Evolutionary conservation across 768 basidiomycete genomes (phyloP), one percentile per base, ranked within the genome.

Genomic region (Lactarius akahatsu): DNA sequence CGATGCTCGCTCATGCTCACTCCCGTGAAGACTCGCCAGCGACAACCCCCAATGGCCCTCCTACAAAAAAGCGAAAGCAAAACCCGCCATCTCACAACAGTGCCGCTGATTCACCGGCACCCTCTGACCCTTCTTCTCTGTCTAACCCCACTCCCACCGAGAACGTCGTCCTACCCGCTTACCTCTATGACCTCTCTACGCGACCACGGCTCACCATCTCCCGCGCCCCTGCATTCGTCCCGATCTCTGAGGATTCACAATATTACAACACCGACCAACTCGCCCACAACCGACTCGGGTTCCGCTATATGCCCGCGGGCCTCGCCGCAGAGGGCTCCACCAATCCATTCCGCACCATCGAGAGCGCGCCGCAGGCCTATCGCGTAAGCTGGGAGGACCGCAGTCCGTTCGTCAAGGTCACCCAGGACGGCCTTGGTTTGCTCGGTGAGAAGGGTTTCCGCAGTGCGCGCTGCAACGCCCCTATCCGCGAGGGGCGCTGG

Each of bases 301-400:
- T 86, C 71, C 87, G 92, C 54, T 94, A 94, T 69, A 81, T 85
- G 11, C 91, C 92, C 30, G 91, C 91, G 0, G 91, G 92, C 57
- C 86, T 92, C 69, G 82, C 85, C 28, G 83, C 82, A 0, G 80
- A 80, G 10, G 86, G 86, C 18, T 81, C 81, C 64, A 77, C 80
- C 10, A 74, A 84, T 15, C 82, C 89, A 16, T 94, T 90, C 72
- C 85, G 91, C 16, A 90, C 90, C 3, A 93, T 94, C 72, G 92
- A 94, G 77, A 88, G 85, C 72, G 82, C 83, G 18, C 94, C 94
- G 0, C 81, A 83, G 1, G 76, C 77, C 5, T 89, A 82, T 74
- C 83, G 93, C 58, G 84, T 94, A 66, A 88, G 89, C 73, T 96
- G 94, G 94, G 94, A 96, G 75, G 94, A 97, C 76, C 86, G 95